phyloP scores from a whole-genome alignment of 352 stramenopile species.

The Pythium volutum region DNA sequence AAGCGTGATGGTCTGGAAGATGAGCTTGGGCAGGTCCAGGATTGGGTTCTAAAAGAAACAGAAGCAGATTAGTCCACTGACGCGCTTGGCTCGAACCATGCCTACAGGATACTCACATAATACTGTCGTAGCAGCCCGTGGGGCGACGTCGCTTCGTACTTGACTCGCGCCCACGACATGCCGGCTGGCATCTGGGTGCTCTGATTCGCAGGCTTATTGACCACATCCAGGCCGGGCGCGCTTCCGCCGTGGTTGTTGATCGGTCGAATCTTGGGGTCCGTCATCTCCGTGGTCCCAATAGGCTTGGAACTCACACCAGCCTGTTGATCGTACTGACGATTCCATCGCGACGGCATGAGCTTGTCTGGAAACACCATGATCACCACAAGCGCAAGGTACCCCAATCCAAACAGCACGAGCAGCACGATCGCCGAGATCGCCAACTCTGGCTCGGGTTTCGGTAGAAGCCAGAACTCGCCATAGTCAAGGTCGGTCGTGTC shows the following conservation, averaged over 20 bases:
- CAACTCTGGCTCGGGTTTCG: neutral
- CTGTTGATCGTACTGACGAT: neutral
- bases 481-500: constrained; percentile 13
- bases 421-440: neutral
- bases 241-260: neutral
- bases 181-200: neutral
- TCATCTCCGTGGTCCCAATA: neutral
- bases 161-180: constrained; percentile 1
- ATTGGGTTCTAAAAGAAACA: constrained; percentile 32
- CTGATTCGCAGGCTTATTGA: neutral
- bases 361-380: constrained; percentile 19
- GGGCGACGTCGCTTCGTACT: constrained; percentile 8
- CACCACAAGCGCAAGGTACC: constrained; percentile 12
- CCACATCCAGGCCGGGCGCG: neutral
- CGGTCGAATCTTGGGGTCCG: neutral
- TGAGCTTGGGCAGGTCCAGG: constrained; percentile 45
- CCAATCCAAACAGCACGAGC: constrained; percentile 5
- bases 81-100: neutral
- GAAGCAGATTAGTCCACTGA: neutral
- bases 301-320: constrained; percentile 37
- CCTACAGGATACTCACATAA: constrained; percentile 3
- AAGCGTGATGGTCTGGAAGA: constrained; percentile 46
- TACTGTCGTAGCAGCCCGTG: constrained; percentile 10
- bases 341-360: neutral
- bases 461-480: constrained; percentile 24